Base-by-base conservation (phyloP, 2,329 filamentous ascomycete species). In the Fusarium temperatum region DNA sequence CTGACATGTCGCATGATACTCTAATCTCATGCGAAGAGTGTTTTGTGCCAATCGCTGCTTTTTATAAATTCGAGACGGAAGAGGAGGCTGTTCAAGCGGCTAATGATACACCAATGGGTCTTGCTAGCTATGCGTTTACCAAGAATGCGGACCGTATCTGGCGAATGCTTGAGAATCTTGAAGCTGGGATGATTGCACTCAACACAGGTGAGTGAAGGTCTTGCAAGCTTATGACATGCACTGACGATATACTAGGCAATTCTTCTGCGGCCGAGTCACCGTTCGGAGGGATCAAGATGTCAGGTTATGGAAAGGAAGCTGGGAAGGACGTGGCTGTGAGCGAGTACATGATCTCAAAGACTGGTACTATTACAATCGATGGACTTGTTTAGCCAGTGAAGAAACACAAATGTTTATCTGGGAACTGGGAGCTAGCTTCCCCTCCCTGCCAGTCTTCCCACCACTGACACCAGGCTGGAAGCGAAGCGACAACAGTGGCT, bases 331-430 rank as follows among this genome's bases (percentile, higher is more conserved):
- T 84, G 5, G 84, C 83, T 0, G 80, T 85, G 9, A 80, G 83
- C 24, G 84, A 85, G 59, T 85, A 83, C 30, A 77, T 85, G 28
- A 79, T 85, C 22, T 83, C 83, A 0, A 85, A 85, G 75, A 84
- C 82, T 0, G 72, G 42, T 1, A 74, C 70, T 0, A 28, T 74
- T 0, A 68, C 58, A 11, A 11, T 74, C 0, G 17, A 73, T 3
- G 69, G 63, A 0, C 30, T 69, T n/a, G 12, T 50, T 18, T 58
- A 44, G n/a, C 5, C 20, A 1, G 8, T 15, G 13, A 10, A 41
- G 22, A 3, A n/a, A n/a, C 8, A 15, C 2, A 41, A 1, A 38
- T 38, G 3, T 2, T 11, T 2, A 17, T 41, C 5, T n/a, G 7
- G 13, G 39, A 6, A 11, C 0, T 10, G 1, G 3, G 18, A 18